A percentile compares a stretch with the other conserved stretches of the same genome.
Evolutionary conservation across 2,329 filamentous ascomycete genomes (phyloP).

Genomic region (Stachybotrys echinatus): DNA sequence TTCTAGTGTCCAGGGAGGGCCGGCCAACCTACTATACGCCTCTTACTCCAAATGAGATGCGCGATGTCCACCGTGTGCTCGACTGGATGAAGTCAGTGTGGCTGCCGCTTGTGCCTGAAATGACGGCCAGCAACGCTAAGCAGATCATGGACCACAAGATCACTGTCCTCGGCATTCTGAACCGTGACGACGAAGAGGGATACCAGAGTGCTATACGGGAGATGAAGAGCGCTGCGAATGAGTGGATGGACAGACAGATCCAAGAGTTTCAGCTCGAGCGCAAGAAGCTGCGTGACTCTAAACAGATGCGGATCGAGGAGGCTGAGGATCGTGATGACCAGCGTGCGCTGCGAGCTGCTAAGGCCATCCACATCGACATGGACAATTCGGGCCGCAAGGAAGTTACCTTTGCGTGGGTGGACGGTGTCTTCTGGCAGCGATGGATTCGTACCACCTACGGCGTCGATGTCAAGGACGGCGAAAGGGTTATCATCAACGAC

Average conservation of each 20-base stretch:
- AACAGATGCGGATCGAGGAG: slow-evolving; percentile 93
- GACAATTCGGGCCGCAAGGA: slow-evolving; percentile 81
- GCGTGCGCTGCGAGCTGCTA: slow-evolving; percentile 77
- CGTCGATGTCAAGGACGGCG: slow-evolving; percentile 80
- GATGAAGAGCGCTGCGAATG: slow-evolving; percentile 89
- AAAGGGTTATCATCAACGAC: slow-evolving; percentile 93
- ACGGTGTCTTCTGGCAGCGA: slow-evolving; percentile 93
- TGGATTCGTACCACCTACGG: slow-evolving; percentile 96
- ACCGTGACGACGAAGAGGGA: slow-evolving; percentile 71
- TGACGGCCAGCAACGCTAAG: slow-evolving; percentile 83
- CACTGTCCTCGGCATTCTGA: slow-evolving; percentile 88
- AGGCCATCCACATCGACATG: slow-evolving; percentile 88
- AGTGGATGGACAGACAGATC: slow-evolving; percentile 97
- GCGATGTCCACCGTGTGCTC: slow-evolving; percentile 72
- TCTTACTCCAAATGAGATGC: slow-evolving; percentile 85
- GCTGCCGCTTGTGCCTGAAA: slow-evolving; percentile 91
- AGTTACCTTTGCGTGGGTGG: slow-evolving; percentile 94
- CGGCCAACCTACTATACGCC: slow-evolving; percentile 86
- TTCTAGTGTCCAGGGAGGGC: slow-evolving; percentile 84
- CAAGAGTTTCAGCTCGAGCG: slow-evolving; percentile 88
- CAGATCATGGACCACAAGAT: slow-evolving; percentile 95
- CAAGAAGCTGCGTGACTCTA: slow-evolving; percentile 88
- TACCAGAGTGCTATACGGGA: slow-evolving; percentile 77
- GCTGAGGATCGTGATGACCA: slow-evolving; percentile 91
- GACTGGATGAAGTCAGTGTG: slow-evolving; percentile 96